These are phyloP conservation scores for Alloteropsis semialata DNA, from an alignment of 176 grass and related monocot species.

Conservation along the genomic window DNA sequence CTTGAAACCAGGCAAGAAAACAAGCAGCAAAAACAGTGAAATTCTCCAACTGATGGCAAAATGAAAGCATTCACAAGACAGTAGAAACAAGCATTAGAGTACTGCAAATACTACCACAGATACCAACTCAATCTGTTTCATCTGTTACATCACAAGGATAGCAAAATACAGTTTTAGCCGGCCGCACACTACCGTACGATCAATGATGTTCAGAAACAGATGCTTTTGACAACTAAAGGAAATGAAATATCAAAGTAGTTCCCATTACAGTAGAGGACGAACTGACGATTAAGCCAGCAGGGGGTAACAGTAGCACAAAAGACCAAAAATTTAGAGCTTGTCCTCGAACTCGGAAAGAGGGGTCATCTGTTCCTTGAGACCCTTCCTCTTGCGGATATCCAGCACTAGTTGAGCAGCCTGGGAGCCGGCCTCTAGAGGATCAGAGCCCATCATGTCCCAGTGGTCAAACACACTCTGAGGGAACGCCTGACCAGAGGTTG, in stretches of 20 bases:
- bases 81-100: not conserved
- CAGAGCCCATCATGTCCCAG: slow-evolving; percentile 41
- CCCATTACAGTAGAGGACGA: not conserved
- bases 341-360: slow-evolving; percentile 38
- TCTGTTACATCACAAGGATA: not conserved
- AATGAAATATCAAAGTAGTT: not conserved
- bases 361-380: slow-evolving; percentile 42
- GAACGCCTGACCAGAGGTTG: slow-evolving; percentile 48
- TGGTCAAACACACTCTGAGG: slow-evolving; percentile 47
- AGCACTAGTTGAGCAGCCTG: slow-evolving; percentile 28
- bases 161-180: not conserved
- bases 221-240: not conserved
- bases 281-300: not conserved
- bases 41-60: not conserved
- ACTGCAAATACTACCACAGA: not conserved
- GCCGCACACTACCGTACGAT: not conserved
- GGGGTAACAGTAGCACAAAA: not conserved
- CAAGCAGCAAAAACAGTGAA: not conserved
- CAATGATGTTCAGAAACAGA: not conserved
- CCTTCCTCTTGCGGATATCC: slow-evolving; percentile 51
- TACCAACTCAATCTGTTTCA: slow-evolving; percentile 5
- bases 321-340: slow-evolving; percentile 17
- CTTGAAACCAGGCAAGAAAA: not conserved
- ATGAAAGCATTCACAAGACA: not conserved
- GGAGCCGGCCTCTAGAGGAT: slow-evolving; percentile 31